These are phyloP conservation scores for Ophiostoma ips DNA, from an alignment of 2,329 filamentous ascomycete species.

Conservation along the genomic window DNA sequence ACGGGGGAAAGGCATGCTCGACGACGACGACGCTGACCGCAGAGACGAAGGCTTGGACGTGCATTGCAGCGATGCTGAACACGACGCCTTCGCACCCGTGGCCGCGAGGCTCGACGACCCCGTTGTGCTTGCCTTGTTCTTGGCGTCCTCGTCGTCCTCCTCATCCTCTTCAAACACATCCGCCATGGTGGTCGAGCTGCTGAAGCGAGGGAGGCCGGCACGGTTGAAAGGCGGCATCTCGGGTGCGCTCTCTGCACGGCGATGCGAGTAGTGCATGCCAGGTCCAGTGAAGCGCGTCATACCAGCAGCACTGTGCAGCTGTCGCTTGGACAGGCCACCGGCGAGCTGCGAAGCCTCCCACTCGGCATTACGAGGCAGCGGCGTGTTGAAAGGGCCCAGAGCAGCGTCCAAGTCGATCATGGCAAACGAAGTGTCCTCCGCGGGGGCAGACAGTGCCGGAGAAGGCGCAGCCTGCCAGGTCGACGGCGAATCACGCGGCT, in stretches of 20 bases:
- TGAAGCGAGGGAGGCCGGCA: slow-evolving; percentile 46
- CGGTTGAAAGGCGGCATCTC: slow-evolving; percentile 64
- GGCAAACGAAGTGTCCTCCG: slow-evolving; percentile 56
- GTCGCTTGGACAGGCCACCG: slow-evolving; percentile 44
- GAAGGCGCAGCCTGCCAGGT: slow-evolving; percentile 26
- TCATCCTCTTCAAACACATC: slow-evolving; percentile 82
- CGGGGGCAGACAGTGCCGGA: slow-evolving; percentile 19
- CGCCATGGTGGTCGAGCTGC: slow-evolving; percentile 61
- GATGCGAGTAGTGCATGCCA: slow-evolving; percentile 59
- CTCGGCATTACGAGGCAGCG: slow-evolving; percentile 45
- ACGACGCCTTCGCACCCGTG: not conserved
- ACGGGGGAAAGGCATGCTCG: slow-evolving; percentile 1
- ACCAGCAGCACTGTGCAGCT: slow-evolving; percentile 65
- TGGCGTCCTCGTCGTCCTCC: slow-evolving; percentile 32
- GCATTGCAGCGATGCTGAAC: not conserved
- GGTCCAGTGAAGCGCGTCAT: slow-evolving; percentile 54
- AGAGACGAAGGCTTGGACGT: slow-evolving; percentile 3
- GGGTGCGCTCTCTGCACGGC: slow-evolving; percentile 67
- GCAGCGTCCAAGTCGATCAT: slow-evolving; percentile 93
- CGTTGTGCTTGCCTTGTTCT: not conserved
- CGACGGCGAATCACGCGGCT: slow-evolving; percentile 8
- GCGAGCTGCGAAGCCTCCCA: slow-evolving; percentile 53
- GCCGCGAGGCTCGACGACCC: not conserved
- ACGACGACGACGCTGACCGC: not conserved
- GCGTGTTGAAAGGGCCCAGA: slow-evolving; percentile 81